These are phyloP conservation scores for Penicillium brasilianum DNA, from an alignment of 2,329 filamentous ascomycete species.

Conservation along the genomic window DNA sequence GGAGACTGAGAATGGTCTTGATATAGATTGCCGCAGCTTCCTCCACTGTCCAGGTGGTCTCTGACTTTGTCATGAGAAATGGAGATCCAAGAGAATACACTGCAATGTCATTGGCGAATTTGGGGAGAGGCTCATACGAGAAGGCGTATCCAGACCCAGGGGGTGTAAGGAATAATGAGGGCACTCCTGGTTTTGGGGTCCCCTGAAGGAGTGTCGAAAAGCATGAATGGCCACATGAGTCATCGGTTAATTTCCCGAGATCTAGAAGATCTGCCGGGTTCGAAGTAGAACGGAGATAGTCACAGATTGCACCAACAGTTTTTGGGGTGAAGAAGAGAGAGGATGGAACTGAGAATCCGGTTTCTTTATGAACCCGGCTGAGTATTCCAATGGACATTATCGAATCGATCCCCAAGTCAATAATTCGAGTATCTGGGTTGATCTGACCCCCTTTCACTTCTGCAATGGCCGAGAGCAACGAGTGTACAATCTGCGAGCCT, in stretches of 20 bases:
- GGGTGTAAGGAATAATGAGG: constrained; percentile 16
- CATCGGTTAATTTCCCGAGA: not conserved
- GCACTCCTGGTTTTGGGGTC: constrained; percentile 11
- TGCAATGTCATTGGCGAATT: constrained; percentile 16
- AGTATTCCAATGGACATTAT: constrained; percentile 20
- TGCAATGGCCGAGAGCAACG: not conserved
- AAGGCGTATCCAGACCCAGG: constrained; percentile 21
- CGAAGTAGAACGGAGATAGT: not conserved
- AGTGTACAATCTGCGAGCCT: not conserved
- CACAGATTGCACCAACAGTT: not conserved
- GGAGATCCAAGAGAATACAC: constrained; percentile 21
- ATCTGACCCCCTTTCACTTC: constrained; percentile 3
- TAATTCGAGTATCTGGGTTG: constrained; percentile 10
- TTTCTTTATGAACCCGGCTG: constrained; percentile 7
- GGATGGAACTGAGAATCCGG: constrained; percentile 9
- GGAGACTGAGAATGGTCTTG: constrained; percentile 17
- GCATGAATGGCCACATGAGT: constrained; percentile 6
- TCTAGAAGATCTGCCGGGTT: not conserved
- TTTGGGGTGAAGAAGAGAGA: not conserved
- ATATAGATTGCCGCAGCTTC: constrained; percentile 15
- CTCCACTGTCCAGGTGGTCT: constrained; percentile 19
- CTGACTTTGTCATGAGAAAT: constrained; percentile 21
- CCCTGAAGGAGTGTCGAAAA: constrained; percentile 17
- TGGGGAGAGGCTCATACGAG: constrained; percentile 9
- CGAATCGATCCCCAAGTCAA: constrained; percentile 20